These are phyloP conservation scores for Cutaneotrichosporon dermatis DNA, from an alignment of 1,284 basidiomycete species.

Conservation along the genomic window DNA sequence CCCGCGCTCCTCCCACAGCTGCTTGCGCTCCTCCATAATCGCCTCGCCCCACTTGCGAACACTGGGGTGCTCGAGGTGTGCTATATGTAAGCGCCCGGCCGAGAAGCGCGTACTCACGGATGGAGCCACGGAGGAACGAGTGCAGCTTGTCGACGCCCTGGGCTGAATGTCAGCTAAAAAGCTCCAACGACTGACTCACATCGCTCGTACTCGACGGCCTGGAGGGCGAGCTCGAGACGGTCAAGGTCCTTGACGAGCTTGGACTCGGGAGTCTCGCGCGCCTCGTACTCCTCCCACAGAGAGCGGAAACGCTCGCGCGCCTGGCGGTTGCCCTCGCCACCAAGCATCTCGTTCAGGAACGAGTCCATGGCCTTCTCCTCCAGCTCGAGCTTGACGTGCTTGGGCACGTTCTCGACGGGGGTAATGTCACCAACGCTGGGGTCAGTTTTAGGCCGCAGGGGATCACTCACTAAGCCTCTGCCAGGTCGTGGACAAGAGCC, in stretches of 20 bases:
- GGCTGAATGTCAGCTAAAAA: conserved; percentile 25
- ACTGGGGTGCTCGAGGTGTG: conserved; percentile 65
- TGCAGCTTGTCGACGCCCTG: conserved; percentile 43
- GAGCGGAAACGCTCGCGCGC: conserved; percentile 71
- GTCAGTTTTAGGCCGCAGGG: conserved; percentile 4
- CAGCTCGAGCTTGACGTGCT: conserved; percentile 65
- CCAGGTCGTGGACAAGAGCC: conserved; percentile 91
- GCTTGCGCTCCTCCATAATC: conserved; percentile 56
- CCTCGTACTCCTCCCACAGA: conserved; percentile 93
- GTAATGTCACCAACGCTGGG: conserved; percentile 81
- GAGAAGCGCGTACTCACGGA: conserved; percentile 16
- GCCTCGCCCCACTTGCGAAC: conserved; percentile 69
- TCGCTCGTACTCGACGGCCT: conserved; percentile 56
- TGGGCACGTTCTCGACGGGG: conserved; percentile 78
- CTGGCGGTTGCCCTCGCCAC: conserved; percentile 58
- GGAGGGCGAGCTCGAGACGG: conserved; percentile 82
- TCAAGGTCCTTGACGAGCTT: conserved; percentile 93
- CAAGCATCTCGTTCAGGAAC: conserved; percentile 84
- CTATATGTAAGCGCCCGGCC: too few species aligned
- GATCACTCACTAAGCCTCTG: conserved; percentile 69
- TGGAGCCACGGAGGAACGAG: conserved; percentile 46
- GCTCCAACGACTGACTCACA: conserved; percentile 32
- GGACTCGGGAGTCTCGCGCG: conserved; percentile 71
- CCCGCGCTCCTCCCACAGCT: conserved; percentile 41
- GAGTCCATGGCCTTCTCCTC: conserved; percentile 82